Base-by-base conservation (phyloP, 305 asterid species). In the Withania somnifera region DNA sequence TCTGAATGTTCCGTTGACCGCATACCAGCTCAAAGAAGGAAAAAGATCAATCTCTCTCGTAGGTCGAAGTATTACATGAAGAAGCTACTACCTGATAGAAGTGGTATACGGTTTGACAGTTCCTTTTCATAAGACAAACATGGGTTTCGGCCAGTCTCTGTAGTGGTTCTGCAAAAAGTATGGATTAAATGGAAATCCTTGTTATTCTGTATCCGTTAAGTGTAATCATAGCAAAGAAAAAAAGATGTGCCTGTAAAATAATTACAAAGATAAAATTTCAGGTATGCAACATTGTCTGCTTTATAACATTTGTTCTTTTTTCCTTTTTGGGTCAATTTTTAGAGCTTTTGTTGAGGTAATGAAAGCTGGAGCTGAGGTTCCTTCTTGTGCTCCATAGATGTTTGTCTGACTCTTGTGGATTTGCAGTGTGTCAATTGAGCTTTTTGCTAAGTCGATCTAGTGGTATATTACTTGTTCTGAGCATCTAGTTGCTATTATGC, bases 31-130 rank as follows among this genome's bases (percentile, higher is more conserved):
- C 89, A 85, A 85, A 90, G 92, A 88, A 90, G 95, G 91, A 87
- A 92, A 81, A 90, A 77, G 91, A 96, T 96, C 82, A 89, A 96
- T 53, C 86, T 93, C 7, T 91, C 93, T 45, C 94, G 98, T 7
- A 84, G 86, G 80, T 93, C 98, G 2, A 94, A 96, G 90, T 96
- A 93, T 77, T 94, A 96, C 85, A 89, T 90, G 91, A 96, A 96
- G 91, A 86, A 84, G 81, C 93, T 96, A 80, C 83, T 83, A 47
- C 98, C 98, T 2, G 98, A 93, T 69, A 84, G 84, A 77, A 94
- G 98, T 50, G 97, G 99, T 20, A 94, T 96, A 71, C 94, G 80
- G 17, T 85, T 95, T 26, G 82, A 90, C 63, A 75, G 83, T 56
- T 88, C 86, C 81, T 87, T 83, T 51, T 84, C 88, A 15, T 79